phyloP scores from a whole-genome alignment of 306 rosid genomes.

The Pueraria montana region DNA sequence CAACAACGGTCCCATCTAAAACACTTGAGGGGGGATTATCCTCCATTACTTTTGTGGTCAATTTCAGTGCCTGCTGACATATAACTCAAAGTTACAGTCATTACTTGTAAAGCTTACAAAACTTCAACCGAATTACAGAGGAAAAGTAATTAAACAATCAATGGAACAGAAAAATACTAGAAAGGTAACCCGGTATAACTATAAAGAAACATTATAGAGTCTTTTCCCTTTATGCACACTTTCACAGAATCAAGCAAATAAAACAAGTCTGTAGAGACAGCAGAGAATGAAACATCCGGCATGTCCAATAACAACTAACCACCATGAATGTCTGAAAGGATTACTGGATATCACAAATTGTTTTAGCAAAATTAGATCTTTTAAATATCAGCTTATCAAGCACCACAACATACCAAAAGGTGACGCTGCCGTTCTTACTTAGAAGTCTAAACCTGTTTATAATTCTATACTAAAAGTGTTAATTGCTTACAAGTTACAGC shows the following conservation, averaged over 20 bases:
- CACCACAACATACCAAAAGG: neutral
- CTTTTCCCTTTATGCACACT: neutral
- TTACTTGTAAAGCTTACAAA: neutral
- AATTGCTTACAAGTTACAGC: neutral
- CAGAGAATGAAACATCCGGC: neutral
- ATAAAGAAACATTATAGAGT: neutral
- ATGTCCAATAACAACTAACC: conserved; percentile 16
- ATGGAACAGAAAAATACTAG: conserved; percentile 3
- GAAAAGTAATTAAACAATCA: neutral
- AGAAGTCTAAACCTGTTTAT: no score
- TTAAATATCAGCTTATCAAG: neutral
- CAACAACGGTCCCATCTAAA: conserved; percentile 68
- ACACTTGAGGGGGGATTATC: conserved; percentile 58
- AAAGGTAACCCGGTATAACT: neutral
- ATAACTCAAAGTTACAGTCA: conserved; percentile 27
- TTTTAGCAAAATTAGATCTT: neutral
- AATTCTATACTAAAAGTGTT: no score
- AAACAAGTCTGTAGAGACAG: neutral
- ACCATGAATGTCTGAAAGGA: conserved; percentile 10
- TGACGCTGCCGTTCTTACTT: neutral
- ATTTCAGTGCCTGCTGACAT: conserved; percentile 51
- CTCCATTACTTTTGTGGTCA: conserved; percentile 61
- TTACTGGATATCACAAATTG: neutral
- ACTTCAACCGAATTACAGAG: conserved; percentile 1
- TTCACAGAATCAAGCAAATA: conserved; percentile 9